Evolutionary conservation across 1,284 basidiomycete genomes (phyloP), one percentile per base, ranked within the genome.

Genomic region (Ganoderma sinense): DNA sequence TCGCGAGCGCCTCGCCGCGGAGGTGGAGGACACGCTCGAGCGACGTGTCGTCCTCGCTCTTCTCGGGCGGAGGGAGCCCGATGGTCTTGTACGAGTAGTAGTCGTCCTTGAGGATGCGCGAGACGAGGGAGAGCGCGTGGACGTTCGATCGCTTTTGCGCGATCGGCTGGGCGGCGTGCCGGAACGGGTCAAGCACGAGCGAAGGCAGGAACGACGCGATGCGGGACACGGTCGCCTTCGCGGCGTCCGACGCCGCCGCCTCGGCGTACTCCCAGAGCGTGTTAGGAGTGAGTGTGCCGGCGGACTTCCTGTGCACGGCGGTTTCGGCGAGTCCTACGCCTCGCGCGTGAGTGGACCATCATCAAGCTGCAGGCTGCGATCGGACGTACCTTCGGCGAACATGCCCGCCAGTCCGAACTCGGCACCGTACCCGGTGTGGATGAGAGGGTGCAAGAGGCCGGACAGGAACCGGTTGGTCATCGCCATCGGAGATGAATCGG

Each of bases 361-460:
- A 60, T 33, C 33, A 20, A 16, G n/a, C n/a, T 13, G 5, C 13
- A 60, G 36, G 10, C 4, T 23, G 26, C 4, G 29, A 31, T 14
- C 6, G 53, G 18, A 67, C 77, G 8, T 64, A 89, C 91, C 90
- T 84, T 93, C 90, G 3, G 87, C 87, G 18, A 90, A 78, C 76
- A 91, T 86, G 5, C 91, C 91, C 2, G 84, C 84, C 16, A 92
- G 75, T 5, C 85, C 84, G 73, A 93, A 91, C 75, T 93, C 91
- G 4, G 84, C 78, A 2, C 90, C 91, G 76, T 89, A 90, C 1
- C 89, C 91, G 0, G 82, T 73, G 70, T 92, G 89, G 43, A 93
- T 92, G 69, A 92, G 76, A 0, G 91, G 90, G 70, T 93, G 92
- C 0, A 92, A 58, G 16, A 92, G 78, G 14, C 88, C 88, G 8